Conservation (phyloP, 108 stramenopile genomes). For the Aureococcus anophagefferens region DNA sequence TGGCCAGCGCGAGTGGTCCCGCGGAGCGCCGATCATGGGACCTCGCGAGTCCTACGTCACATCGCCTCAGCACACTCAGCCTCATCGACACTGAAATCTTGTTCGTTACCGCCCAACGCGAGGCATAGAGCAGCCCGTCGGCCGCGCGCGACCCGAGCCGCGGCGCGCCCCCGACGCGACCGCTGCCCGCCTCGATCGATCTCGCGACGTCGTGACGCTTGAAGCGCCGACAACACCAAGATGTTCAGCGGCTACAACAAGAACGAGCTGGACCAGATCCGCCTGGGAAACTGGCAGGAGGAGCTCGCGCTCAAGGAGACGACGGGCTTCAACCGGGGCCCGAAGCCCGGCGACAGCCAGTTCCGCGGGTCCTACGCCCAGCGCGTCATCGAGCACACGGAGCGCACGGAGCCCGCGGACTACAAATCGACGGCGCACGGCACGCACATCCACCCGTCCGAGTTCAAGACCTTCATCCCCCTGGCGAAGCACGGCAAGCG, state of each 20-base stretch:
- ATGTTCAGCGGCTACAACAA: constrained; percentile 31
- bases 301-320: constrained; percentile 23
- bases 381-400: background rate
- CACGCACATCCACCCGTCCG: background rate
- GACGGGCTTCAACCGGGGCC: constrained; percentile 4
- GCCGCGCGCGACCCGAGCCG: too few relatives aligned
- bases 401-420: background rate
- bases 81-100: too few relatives aligned
- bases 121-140: too few relatives aligned
- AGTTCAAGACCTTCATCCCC: background rate
- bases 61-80: too few relatives aligned
- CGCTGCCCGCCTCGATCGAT: too few relatives aligned
- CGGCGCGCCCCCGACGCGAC: too few relatives aligned
- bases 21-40: too few relatives aligned
- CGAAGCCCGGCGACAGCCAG: background rate
- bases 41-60: too few relatives aligned
- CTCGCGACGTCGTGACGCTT: too few relatives aligned
- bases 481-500: too few relatives aligned
- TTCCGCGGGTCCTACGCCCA: background rate
- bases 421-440: background rate
- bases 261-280: constrained; percentile 11
- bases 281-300: constrained; percentile 21
- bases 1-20: too few relatives aligned
- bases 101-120: too few relatives aligned
- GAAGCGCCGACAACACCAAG: background rate